phyloP scores from a whole-genome alignment of 495 filamentous ascomycete genomes.

The Penicillium paxilli region DNA sequence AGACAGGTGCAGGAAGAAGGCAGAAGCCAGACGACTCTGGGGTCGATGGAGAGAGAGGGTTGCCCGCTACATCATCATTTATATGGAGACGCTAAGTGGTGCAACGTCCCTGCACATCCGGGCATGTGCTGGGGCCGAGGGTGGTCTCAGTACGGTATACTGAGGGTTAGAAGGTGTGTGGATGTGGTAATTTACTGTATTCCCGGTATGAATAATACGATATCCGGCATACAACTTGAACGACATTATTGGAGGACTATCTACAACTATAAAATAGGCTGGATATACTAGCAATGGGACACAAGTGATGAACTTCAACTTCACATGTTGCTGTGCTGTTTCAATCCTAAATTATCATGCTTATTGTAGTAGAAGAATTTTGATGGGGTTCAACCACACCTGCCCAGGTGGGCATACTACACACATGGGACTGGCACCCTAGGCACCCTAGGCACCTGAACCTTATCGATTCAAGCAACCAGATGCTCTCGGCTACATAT shows the following conservation, averaged over 20 bases:
- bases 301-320: too few relatives aligned
- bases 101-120: conserved; percentile 5
- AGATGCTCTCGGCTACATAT: too few relatives aligned
- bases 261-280: too few relatives aligned
- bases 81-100: conserved; percentile 20
- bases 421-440: neutral
- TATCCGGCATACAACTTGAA: too few relatives aligned
- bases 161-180: neutral
- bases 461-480: too few relatives aligned
- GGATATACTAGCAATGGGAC: too few relatives aligned
- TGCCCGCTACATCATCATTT: conserved; percentile 19
- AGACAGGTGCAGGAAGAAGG: neutral
- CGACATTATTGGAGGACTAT: too few relatives aligned
- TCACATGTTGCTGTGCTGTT: too few relatives aligned
- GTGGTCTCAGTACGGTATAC: conserved; percentile 11
- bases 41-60: conserved; percentile 6
- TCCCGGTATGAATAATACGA: neutral
- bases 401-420: neutral
- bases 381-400: too few relatives aligned
- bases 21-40: conserved; percentile 1
- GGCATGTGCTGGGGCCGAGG: conserved; percentile 28
- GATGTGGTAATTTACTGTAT: neutral
- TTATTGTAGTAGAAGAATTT: too few relatives aligned
- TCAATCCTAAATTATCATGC: too few relatives aligned
- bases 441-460: too few relatives aligned